Conservation (phyloP, 208 protist genomes). For the Hexamita inflata region DNA sequence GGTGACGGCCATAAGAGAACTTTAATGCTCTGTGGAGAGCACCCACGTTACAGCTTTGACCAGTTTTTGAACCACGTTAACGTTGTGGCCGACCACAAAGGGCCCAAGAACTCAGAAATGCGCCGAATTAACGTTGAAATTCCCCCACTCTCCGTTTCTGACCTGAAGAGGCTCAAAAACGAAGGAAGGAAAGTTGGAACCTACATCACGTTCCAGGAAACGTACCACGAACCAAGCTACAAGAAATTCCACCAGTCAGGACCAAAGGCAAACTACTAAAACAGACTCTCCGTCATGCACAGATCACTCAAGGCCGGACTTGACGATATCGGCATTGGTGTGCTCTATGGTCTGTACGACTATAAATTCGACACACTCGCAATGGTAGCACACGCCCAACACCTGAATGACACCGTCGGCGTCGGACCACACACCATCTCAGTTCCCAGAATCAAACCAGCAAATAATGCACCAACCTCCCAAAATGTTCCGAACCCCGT, state of each 20-base stretch:
- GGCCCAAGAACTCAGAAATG: constrained; percentile 40
- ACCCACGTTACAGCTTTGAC: constrained; percentile 49
- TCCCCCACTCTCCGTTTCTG: constrained; percentile 43
- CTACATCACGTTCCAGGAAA: constrained; percentile 51
- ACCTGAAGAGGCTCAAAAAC: constrained; percentile 47
- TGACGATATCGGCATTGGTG: constrained; percentile 50
- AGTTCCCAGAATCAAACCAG: constrained; percentile 46
- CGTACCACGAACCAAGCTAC: constrained; percentile 50
- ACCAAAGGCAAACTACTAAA: constrained; percentile 48
- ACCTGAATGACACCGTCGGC: constrained; percentile 43
- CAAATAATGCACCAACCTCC: constrained; percentile 36
- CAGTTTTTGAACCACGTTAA: constrained; percentile 44
- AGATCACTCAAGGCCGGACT: constrained; percentile 40
- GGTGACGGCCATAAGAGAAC: constrained; percentile 42
- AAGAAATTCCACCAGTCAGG: constrained; percentile 44
- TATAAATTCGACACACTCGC: constrained; percentile 47
- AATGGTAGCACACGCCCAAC: constrained; percentile 46
- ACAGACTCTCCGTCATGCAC: constrained; percentile 45
- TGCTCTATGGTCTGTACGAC: constrained; percentile 48
- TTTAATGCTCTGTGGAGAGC: constrained; percentile 47
- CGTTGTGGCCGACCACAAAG: constrained; percentile 29
- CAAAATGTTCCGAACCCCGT: constrained; percentile 40
- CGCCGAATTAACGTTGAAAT: constrained; percentile 54
- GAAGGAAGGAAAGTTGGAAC: constrained; percentile 44
- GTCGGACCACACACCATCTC: constrained; percentile 51